phyloP scores from a whole-genome alignment of 2,329 filamentous ascomycete species.

The Fusarium pininemorale region DNA sequence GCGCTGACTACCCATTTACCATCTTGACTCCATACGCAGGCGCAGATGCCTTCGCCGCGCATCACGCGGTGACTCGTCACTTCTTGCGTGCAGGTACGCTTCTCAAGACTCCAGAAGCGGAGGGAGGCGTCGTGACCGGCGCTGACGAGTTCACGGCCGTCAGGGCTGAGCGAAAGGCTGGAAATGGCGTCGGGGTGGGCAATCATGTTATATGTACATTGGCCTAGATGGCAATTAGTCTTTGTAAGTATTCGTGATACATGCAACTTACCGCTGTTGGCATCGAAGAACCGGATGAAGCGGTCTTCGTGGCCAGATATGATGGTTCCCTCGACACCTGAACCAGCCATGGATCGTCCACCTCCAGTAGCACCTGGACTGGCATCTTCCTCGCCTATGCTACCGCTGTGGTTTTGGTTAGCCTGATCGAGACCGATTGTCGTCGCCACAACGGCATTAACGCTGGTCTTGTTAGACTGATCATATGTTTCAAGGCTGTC shows the following conservation, averaged over 20 bases:
- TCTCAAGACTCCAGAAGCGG: conserved; percentile 97
- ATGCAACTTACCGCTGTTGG: conserved; percentile 90
- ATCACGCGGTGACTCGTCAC: conserved; percentile 93
- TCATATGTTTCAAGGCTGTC: conserved; percentile 94
- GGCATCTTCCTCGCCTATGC: conserved; percentile 76
- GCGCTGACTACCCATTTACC: conserved; percentile 94
- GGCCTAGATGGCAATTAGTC: conserved; percentile 66
- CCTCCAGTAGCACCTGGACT: conserved; percentile 82
- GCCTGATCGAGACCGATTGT: conserved; percentile 81
- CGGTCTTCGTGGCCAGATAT: conserved; percentile 97
- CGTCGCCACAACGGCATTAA: conserved; percentile 91
- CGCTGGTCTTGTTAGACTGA: conserved; percentile 78
- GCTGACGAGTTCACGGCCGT: conserved; percentile 92
- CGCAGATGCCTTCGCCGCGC: conserved; percentile 94
- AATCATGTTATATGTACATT: conserved; percentile 99
- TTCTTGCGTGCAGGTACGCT: conserved; percentile 93
- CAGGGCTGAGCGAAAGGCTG: conserved; percentile 88
- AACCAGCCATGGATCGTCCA: conserved; percentile 69
- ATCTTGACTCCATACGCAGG: conserved; percentile 95
- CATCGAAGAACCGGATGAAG: conserved; percentile 97
- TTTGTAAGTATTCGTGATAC: neutral
- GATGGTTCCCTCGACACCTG: conserved; percentile 88
- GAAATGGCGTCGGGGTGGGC: conserved; percentile 95
- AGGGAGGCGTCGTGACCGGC: conserved; percentile 95
- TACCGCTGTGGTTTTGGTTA: conserved; percentile 62